These are phyloP conservation scores for Cercospora zeae-maydis DNA, from an alignment of 2,329 filamentous ascomycete genomes.

Conservation along the genomic window DNA sequence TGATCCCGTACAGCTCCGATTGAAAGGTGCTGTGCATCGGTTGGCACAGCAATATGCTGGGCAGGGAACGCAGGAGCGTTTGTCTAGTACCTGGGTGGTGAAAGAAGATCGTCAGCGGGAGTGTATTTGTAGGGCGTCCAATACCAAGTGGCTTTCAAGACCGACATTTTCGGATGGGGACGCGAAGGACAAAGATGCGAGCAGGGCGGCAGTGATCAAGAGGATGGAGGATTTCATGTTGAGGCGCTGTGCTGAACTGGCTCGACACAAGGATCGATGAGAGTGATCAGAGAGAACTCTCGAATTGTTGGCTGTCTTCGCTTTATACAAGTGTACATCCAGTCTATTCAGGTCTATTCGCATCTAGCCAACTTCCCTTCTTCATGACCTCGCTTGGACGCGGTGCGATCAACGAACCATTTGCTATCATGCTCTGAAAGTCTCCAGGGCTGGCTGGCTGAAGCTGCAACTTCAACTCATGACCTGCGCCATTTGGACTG, in stretches of 20 bases:
- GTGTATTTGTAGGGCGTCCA: not conserved
- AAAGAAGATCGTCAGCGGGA: not conserved
- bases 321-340: not conserved
- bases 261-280: not conserved
- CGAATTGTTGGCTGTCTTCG: not conserved
- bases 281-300: not conserved
- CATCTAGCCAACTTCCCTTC: not conserved
- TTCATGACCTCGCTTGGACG: not conserved
- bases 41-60: slow-evolving; percentile 12
- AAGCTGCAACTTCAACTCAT: not conserved
- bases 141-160: not conserved
- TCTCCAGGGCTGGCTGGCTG: not conserved
- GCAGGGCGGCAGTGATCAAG: not conserved
- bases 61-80: slow-evolving; percentile 11
- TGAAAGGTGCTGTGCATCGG: slow-evolving; percentile 2
- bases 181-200: not conserved
- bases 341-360: not conserved
- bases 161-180: not conserved
- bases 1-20: slow-evolving; percentile 5
- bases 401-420: not conserved
- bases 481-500: not conserved
- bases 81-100: not conserved
- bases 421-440: not conserved
- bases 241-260: not conserved
- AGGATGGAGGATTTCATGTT: not conserved